Evolutionary conservation across 1,284 basidiomycete species (phyloP).

Genomic region (Wolfiporia cocos): DNA sequence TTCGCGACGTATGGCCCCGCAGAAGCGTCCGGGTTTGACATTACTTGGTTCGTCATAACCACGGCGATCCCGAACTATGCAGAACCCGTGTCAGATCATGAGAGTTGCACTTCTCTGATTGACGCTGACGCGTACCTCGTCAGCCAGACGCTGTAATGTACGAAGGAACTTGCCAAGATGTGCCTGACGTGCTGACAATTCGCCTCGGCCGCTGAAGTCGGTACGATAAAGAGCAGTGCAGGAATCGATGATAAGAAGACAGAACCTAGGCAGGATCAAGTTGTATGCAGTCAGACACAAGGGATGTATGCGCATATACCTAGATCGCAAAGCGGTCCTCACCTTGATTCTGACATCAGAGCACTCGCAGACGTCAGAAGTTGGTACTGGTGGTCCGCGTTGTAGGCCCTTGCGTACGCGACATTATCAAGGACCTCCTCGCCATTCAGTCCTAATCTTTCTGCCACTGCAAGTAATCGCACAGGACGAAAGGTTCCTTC

Average conservation of each 20-base stretch:
- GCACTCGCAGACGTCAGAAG: slow-evolving; percentile 91
- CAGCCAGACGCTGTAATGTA: slow-evolving; percentile 88
- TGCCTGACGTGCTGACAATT: slow-evolving; percentile 91
- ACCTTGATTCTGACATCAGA: slow-evolving; percentile 97
- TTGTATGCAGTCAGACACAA: slow-evolving; percentile 3
- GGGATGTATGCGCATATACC: slow-evolving; percentile 14
- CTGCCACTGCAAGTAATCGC: slow-evolving; percentile 90
- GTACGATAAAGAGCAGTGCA: slow-evolving; percentile 95
- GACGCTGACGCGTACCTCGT: slow-evolving; percentile 60
- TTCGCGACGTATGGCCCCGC: slow-evolving; percentile 83
- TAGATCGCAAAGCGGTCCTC: slow-evolving; percentile 12
- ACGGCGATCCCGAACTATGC: slow-evolving; percentile 96
- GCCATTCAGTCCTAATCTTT: slow-evolving; percentile 92
- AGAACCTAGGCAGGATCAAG: slow-evolving; percentile 60
- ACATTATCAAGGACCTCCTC: slow-evolving; percentile 99
- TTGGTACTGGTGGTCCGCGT: slow-evolving; percentile 95
- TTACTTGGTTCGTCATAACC: slow-evolving; percentile 97
- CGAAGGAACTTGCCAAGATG: slow-evolving; percentile 98
- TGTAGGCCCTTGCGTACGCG: slow-evolving; percentile 97
- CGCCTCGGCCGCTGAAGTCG: slow-evolving; percentile 94
- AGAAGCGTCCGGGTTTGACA: slow-evolving; percentile 95
- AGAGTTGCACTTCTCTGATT: neutral
- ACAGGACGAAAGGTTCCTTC: slow-evolving; percentile 98
- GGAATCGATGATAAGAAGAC: slow-evolving; percentile 94
- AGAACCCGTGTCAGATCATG: slow-evolving; percentile 12